phyloP scores from a whole-genome alignment of 805 yeast genomes.

The Candida ficus region DNA sequence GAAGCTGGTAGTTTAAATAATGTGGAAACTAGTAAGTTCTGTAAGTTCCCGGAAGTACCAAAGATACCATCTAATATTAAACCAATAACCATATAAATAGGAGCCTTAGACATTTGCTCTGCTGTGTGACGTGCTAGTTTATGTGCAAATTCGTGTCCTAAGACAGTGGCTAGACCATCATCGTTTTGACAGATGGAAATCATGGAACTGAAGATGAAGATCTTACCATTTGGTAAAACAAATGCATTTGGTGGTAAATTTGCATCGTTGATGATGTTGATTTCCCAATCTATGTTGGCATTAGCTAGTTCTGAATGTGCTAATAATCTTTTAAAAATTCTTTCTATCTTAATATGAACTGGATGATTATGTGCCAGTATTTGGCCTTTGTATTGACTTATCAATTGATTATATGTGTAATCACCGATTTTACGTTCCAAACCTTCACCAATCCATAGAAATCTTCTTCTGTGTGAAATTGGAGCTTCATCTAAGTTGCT shows the following conservation, averaged over 20 bases:
- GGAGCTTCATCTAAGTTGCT: constrained; percentile 76
- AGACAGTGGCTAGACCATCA: constrained; percentile 92
- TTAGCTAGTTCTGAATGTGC: constrained; percentile 43
- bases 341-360: constrained; percentile 45
- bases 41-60: constrained; percentile 46
- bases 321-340: constrained; percentile 61
- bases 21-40: constrained; percentile 48
- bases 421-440: constrained; percentile 61
- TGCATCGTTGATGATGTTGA: constrained; percentile 72
- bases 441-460: constrained; percentile 66
- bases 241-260: constrained; percentile 90
- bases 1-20: constrained; percentile 76
- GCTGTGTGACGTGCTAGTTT: constrained; percentile 89
- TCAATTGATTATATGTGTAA: constrained; percentile 54
- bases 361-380: constrained; percentile 66
- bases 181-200: constrained; percentile 74
- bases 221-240: constrained; percentile 94
- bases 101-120: constrained; percentile 75
- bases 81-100: constrained; percentile 56
- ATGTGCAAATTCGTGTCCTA: constrained; percentile 92
- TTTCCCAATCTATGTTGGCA: constrained; percentile 54
- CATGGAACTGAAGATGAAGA: constrained; percentile 79
- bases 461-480: constrained; percentile 63
- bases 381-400: constrained; percentile 45
- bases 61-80: constrained; percentile 52